Percentiles rank a stretch among this genome's conserved stretches.
Conservation (phyloP, 2,329 filamentous ascomycete genomes). For the Hirsutella minnesotensis region DNA sequence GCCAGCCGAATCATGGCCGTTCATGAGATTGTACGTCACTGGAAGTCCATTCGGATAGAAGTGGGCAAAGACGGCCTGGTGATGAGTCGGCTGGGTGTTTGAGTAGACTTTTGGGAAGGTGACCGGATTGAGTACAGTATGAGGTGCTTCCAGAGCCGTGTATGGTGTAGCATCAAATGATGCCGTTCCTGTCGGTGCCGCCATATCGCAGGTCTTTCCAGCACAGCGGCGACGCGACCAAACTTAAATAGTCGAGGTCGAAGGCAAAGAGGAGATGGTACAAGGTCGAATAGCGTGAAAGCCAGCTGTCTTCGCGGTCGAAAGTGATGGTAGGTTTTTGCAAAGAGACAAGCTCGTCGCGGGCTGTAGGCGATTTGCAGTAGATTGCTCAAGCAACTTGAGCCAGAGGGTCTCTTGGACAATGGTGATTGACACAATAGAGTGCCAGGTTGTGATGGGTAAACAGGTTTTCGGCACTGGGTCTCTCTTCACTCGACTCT, state of each 20-base stretch:
- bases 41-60: conserved; percentile 26
- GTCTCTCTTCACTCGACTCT: neutral
- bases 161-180: conserved; percentile 2
- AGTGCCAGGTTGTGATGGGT: neutral
- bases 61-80: conserved; percentile 14
- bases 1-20: conserved; percentile 11
- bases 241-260: too few species aligned
- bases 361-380: too few species aligned
- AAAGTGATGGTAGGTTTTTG: too few species aligned
- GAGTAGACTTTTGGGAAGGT: conserved; percentile 11
- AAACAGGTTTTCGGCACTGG: neutral
- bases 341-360: too few species aligned
- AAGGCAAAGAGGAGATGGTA: too few species aligned
- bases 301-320: too few species aligned
- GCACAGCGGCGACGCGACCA: too few species aligned
- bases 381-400: neutral
- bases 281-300: too few species aligned
- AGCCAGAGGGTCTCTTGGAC: neutral
- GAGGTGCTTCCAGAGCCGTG: conserved; percentile 5
- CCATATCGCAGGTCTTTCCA: conserved; percentile 4
- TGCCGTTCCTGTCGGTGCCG: neutral
- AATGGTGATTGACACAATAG: neutral
- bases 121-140: conserved; percentile 7
- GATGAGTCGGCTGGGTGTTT: conserved; percentile 10
- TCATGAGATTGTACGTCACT: conserved; percentile 20